These are phyloP conservation scores for Pichia heedii DNA, from an alignment of 805 yeast genomes.

Conservation along the genomic window DNA sequence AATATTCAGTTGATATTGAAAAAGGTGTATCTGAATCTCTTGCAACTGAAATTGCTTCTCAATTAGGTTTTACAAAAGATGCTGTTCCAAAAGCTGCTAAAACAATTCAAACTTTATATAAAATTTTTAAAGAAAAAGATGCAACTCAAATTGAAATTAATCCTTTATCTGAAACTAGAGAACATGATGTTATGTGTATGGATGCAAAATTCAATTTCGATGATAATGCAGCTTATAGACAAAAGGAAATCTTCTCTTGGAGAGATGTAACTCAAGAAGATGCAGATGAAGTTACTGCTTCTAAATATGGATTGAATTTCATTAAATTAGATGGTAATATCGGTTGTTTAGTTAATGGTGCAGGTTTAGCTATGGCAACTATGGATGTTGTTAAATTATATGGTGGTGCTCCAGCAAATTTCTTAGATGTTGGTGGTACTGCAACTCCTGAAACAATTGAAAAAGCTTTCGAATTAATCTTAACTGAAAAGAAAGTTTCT, in stretches of 20 bases:
- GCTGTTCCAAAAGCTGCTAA: conserved; percentile 84
- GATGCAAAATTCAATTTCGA: conserved; percentile 98
- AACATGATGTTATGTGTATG: conserved; percentile 90
- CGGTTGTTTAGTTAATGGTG: conserved; percentile 99
- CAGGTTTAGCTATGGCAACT: conserved; percentile 99
- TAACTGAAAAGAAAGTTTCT: conserved; percentile 80
- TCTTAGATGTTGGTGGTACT: conserved; percentile 99
- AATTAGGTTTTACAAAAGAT: conserved; percentile 69
- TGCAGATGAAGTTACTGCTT: conserved; percentile 91
- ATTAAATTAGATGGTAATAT: conserved; percentile 97
- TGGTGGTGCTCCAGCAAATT: conserved; percentile 99
- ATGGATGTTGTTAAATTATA: conserved; percentile 97
- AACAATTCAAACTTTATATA: conserved; percentile 77
- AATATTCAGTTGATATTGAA: conserved; percentile 69
- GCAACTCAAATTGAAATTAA: conserved; percentile 98
- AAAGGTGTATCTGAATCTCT: conserved; percentile 71
- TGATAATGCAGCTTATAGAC: conserved; percentile 93
- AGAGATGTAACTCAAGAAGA: conserved; percentile 97
- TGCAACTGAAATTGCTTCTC: conserved; percentile 69
- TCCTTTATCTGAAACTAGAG: conserved; percentile 91
- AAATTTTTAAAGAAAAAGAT: conserved; percentile 83
- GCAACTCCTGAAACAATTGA: conserved; percentile 98
- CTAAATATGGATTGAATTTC: conserved; percentile 84
- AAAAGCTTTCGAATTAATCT: conserved; percentile 88
- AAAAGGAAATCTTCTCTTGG: conserved; percentile 90